A percentile compares a stretch with the other conserved stretches of the same genome.
phyloP scores from a whole-genome alignment of 192 early-diverging fungal species.

The Glomus cerebriforme region DNA sequence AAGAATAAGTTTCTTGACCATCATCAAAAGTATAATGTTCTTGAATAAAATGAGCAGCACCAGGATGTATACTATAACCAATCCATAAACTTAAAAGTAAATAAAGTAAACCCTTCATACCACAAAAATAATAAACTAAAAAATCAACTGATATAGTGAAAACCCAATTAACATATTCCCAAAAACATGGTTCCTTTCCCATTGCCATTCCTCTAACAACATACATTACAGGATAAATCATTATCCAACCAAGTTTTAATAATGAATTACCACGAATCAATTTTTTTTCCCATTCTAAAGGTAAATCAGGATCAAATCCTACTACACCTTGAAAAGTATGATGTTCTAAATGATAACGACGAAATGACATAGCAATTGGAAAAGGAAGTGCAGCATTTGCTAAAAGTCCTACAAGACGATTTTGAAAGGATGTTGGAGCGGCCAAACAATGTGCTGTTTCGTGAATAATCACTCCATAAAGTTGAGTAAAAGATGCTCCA shows the following conservation, averaged over 20 bases:
- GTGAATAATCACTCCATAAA: conserved; percentile 90
- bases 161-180: conserved; percentile 78
- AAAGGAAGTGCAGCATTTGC: conserved; percentile 86
- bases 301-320: conserved; percentile 92
- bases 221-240: conserved; percentile 88
- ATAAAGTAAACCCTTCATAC: conserved; percentile 68
- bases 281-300: conserved; percentile 82
- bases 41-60: conserved; percentile 94
- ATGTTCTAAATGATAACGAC: conserved; percentile 91
- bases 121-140: conserved; percentile 58
- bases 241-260: conserved; percentile 74
- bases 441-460: conserved; percentile 90
- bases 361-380: conserved; percentile 78
- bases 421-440: conserved; percentile 67
- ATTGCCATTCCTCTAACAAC: conserved; percentile 74
- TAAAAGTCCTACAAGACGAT: conserved; percentile 78
- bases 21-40: conserved; percentile 96
- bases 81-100: conserved; percentile 71
- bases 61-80: conserved; percentile 88
- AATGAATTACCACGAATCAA: conserved; percentile 70
- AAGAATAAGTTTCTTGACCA: conserved; percentile 95
- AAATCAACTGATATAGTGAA: conserved; percentile 64
- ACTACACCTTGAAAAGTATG: conserved; percentile 98
- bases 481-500: conserved; percentile 81
- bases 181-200: conserved; percentile 68